Base-by-base conservation (phyloP, 352 stramenopile genomes). In the Globisporangium megalacanthum region DNA sequence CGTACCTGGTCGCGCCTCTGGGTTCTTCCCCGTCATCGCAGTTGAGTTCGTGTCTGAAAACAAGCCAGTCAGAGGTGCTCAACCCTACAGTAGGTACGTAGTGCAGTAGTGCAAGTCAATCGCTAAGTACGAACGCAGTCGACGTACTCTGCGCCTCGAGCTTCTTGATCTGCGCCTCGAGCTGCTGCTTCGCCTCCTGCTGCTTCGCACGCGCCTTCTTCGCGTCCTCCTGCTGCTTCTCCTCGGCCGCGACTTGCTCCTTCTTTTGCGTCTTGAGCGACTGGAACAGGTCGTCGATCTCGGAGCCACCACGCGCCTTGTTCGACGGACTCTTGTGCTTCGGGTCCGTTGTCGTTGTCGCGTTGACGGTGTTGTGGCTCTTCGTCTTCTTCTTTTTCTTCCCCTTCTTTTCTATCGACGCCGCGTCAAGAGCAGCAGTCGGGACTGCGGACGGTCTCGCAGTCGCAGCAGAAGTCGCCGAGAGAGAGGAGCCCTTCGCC, bases 231-330 rank as follows among this genome's bases (percentile, higher is more conserved):
- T 79, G 71, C 56, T 90, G 66, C 46, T 84, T 68, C 59, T 86
- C 75, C 13, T 78, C 70, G 1, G 70, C 79, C 22, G 77, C 62
- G n/a, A 51, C 72, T 22, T 85, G 83, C 60, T 85, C 68, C 59
- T 88, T 70, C 64, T 94, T 93, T 53, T 85, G 79, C 8, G 70
- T 75, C 65, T 93, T 92, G 9, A 94, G 56, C 1, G 70, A 77
- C 46, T 73, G 63, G 52, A 94, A 94, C 47, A 94, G 62, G 42
- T 92, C 81, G 68, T 94, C 85, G 33, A 94, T 90, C 15, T 90
- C 79, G 6, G 56, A 63, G 14, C 56, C 76, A 25, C 42, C 58
- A 14, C 67, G 66, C 29, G 59, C 51, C 44, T 19, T 39, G 11
- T 49, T 58, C 44, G 36, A 19, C 33, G 42, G n/a, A 29, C 46